Evolutionary conservation across 2,329 filamentous ascomycete species (phyloP).

Genomic region (Ophiostoma sp.): DNA sequence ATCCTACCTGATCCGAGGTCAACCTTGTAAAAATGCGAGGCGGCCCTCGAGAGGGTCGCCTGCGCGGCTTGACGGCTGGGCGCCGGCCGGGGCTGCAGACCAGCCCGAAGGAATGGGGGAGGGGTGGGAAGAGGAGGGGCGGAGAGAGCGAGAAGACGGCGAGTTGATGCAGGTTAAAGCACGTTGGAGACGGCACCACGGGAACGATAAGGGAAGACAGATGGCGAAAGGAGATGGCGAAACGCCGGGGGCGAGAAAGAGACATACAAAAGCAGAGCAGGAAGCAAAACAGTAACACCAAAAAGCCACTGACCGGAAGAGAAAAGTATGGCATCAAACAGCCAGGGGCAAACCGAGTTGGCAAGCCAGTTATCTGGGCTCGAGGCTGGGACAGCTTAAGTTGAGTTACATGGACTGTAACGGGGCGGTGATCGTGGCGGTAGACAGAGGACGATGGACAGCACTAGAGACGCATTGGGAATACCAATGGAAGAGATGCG

Average conservation of each 20-base stretch:
- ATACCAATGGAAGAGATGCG: slow-evolving; percentile 15
- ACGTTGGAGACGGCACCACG: slow-evolving; percentile 18
- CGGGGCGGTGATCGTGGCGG: not conserved
- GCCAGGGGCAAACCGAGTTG: not conserved
- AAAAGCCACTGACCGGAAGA: not conserved
- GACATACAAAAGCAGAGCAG: not conserved
- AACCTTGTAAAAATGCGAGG: too few species aligned
- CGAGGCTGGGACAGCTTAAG: slow-evolving; percentile 10
- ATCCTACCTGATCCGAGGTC: too few species aligned
- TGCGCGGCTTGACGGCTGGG: too few species aligned
- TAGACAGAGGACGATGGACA: not conserved
- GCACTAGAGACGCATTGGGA: slow-evolving; percentile 18
- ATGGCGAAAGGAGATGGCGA: not conserved
- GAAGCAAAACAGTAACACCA: not conserved
- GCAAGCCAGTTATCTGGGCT: not conserved
- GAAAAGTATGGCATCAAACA: too few species aligned
- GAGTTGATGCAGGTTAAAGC: slow-evolving; percentile 16
- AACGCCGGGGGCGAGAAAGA: too few species aligned
- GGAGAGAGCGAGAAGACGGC: slow-evolving; percentile 3
- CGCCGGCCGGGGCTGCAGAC: slow-evolving; percentile 18
- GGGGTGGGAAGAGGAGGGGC: slow-evolving; percentile 9
- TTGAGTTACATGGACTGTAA: not conserved
- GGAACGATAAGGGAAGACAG: not conserved
- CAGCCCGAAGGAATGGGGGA: slow-evolving; percentile 20
- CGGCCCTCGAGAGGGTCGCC: too few species aligned